phyloP scores from a whole-genome alignment of 192 early-diverging fungal species.

The Funneliformis mosseae region DNA sequence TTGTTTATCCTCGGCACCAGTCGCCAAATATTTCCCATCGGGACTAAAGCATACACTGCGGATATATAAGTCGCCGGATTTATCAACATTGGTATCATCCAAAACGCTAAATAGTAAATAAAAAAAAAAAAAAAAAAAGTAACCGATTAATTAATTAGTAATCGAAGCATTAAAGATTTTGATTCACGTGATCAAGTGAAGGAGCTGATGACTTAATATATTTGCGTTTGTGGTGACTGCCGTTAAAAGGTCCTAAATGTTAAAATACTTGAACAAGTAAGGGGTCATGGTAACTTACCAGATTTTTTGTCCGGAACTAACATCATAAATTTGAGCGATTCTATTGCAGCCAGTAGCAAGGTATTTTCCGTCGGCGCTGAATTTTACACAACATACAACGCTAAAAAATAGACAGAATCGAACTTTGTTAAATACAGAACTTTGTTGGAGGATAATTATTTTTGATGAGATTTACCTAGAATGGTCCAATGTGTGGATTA shows the following conservation, averaged over 20 bases:
- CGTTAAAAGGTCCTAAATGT: no score
- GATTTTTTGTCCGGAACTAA: slow-evolving; percentile 72
- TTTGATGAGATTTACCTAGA: slow-evolving; percentile 35
- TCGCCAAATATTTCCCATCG: slow-evolving; percentile 86
- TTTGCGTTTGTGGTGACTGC: no score
- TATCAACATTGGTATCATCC: slow-evolving; percentile 73
- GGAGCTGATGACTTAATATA: no score
- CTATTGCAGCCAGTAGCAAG: slow-evolving; percentile 96
- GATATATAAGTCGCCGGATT: slow-evolving; percentile 91
- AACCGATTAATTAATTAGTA: not conserved
- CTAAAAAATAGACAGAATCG: slow-evolving; percentile 64
- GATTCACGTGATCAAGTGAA: slow-evolving; percentile 28
- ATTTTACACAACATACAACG: slow-evolving; percentile 97
- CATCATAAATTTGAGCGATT: slow-evolving; percentile 86
- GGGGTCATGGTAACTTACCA: slow-evolving; percentile 46
- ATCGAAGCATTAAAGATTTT: not conserved
- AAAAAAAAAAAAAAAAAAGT: slow-evolving; percentile 7
- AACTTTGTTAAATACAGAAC: slow-evolving; percentile 33
- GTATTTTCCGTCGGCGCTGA: slow-evolving; percentile 88
- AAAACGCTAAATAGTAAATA: slow-evolving; percentile 63
- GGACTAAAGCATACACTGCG: slow-evolving; percentile 96
- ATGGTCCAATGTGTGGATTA: slow-evolving; percentile 62
- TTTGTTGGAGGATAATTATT: not conserved
- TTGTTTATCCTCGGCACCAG: slow-evolving; percentile 95
- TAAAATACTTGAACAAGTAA: slow-evolving; percentile 30